Percentiles rank a stretch among this genome's conserved stretches.
Conservation (phyloP, 192 early-diverging fungal genomes). For the Coemansia sp. region DNA sequence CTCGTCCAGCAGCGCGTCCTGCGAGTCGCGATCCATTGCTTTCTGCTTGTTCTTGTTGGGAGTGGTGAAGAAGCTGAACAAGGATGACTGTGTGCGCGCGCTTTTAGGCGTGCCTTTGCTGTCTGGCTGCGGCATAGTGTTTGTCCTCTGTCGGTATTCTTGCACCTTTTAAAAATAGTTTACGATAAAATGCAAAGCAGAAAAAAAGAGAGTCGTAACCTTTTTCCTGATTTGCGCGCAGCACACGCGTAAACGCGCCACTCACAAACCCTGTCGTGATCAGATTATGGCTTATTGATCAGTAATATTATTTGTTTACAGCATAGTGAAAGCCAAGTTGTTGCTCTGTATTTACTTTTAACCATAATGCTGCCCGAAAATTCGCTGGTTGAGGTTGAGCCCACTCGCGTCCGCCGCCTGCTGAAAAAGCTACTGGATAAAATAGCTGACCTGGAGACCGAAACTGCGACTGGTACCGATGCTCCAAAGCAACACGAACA, state of each 20-base stretch:
- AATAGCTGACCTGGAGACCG: slow-evolving; percentile 37
- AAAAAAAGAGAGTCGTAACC: neutral
- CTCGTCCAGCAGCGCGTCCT: slow-evolving; percentile 38
- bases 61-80: slow-evolving; percentile 49
- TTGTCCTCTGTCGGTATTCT: neutral
- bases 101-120: slow-evolving; percentile 37
- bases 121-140: slow-evolving; percentile 20
- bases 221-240: neutral
- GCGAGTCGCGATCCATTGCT: slow-evolving; percentile 21
- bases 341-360: neutral
- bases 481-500: neutral
- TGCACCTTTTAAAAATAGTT: neutral
- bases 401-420: slow-evolving; percentile 28
- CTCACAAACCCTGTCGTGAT: neutral
- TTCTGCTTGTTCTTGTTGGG: slow-evolving; percentile 18
- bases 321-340: neutral
- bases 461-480: neutral
- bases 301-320: neutral
- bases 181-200: slow-evolving; percentile 6
- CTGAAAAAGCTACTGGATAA: slow-evolving; percentile 46
- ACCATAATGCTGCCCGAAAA: slow-evolving; percentile 31
- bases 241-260: neutral
- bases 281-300: neutral
- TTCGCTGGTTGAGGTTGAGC: slow-evolving; percentile 22
- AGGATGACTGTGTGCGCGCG: slow-evolving; percentile 35